Evolutionary conservation across 2,329 filamentous ascomycete species (phyloP), one percentile per base, ranked within the genome.

Genomic region (Pyricularia sp.): DNA sequence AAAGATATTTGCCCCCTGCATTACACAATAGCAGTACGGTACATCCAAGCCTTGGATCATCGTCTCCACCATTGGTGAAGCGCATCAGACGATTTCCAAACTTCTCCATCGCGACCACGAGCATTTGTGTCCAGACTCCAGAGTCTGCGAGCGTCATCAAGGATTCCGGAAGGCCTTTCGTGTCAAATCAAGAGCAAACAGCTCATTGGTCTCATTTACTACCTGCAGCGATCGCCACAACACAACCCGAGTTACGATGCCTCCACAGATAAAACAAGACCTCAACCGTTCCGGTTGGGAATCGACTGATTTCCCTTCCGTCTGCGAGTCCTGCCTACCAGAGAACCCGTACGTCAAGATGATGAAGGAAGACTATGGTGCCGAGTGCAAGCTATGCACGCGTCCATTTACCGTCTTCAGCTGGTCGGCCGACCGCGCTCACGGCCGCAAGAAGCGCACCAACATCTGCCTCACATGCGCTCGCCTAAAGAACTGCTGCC

Each of bases 271-370:
- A 78, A 97, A 98, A 80, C 92, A 96, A 78, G 94, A 97, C 77
- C 86, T 97, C 65, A 97, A 98, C 81, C 88, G 95, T 68, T 95
- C 93, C 23, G 95, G 95, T 70, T 97, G 94, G 93, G 95, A 99
- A 81, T 91, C 93, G 36, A 95, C 92, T 66, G 92, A 95, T 79
- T 93, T 95, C 75, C 92, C 92, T 10, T 94, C 91, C 2, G 91
- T 95, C 42, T 95, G 88, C 83, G 95, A 99, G 80, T 93, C 90
- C 76, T 99, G 95, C 78, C 86, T 99, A 2, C 94, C 94, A 20
- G 94, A 97, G 71, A 98, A 98, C 75, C 94, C 94, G 1, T 99
- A 97, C 76, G 95, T 99, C 63, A 95, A 98, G 80, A 98, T 99
- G 94, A 85, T 99, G 70, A 99, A 99, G 81, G 93, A 98, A 77